Base-by-base conservation (phyloP, 768 basidiomycete genomes). In the Pleurotus eryngii region DNA sequence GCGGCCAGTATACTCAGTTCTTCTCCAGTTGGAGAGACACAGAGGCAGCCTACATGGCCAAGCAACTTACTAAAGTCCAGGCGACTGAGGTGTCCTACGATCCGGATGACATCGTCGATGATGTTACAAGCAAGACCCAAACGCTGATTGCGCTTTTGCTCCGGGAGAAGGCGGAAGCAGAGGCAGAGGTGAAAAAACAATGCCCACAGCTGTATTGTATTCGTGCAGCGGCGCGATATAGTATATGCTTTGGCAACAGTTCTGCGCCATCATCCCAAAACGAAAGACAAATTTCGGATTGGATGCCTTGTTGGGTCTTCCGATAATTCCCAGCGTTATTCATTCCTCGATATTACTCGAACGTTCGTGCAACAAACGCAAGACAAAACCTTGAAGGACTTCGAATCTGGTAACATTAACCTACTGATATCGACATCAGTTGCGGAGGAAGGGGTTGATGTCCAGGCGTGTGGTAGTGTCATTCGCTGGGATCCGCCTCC, bases 361-460 rank as follows among this genome's bases (percentile, higher is more conserved):
- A 74, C 70, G 45, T 73, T 89, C 20, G 60, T 78, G 17, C 78
- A 76, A 49, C 74, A 83, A 18, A 61, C 76, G 3, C 85, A 86
- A 35, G 70, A 79, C 4, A 77, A 81, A n/a, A 85, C 81, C 0
- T 73, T 94, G 5, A 69, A 70, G 0, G 82, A 84, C 43, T 93
- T 94, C 68, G 77, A 80, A 48, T 75, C 78, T 1, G 89, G 90
- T 4, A 81, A 84, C 48, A 84, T 82, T 71, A 89, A 89, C 60
- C 71, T 92, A 0, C 80, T 93, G 55, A 69, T 93, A 3, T 84
- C 87, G 1, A 92, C 92, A 0, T 74, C 86, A 1, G 90, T 94
- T 2, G 92, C 92, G 0, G 92, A 95, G 64, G 92, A 94, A 67
- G 92, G 91, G 0, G 78, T 94, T 30, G 92, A 95, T 63, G 90